Evolutionary conservation across 2,329 filamentous ascomycete genomes (phyloP).

Genomic region (Aspergillus sp.): DNA sequence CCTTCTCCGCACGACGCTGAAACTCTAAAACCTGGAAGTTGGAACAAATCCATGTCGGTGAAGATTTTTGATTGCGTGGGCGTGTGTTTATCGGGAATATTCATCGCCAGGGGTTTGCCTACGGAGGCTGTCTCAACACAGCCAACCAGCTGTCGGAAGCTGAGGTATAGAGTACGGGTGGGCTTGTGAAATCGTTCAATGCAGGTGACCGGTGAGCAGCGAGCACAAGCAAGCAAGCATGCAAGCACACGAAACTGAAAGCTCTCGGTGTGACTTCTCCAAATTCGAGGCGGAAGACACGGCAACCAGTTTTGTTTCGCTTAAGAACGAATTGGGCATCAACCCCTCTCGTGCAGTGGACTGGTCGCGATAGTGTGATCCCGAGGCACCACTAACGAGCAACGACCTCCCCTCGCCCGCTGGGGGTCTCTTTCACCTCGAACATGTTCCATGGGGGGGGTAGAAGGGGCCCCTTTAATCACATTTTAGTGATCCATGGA

Average conservation of each 20-base stretch:
- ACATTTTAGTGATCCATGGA: neutral
- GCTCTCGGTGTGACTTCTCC: conserved; percentile 5
- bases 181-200: neutral
- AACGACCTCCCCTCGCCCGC: conserved; percentile 6
- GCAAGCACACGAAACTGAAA: neutral
- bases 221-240: neutral
- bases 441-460: conserved; percentile 3
- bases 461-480: conserved; percentile 1
- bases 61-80: neutral
- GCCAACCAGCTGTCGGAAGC: neutral
- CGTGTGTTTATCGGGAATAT: neutral
- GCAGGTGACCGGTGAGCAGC: neutral
- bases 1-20: conserved; percentile 3
- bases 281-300: conserved; percentile 17
- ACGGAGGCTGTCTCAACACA: neutral
- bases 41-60: conserved; percentile 1
- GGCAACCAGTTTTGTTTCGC: conserved; percentile 17
- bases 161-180: neutral
- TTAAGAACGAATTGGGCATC: conserved; percentile 21
- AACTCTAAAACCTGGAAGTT: neutral
- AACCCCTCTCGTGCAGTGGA: conserved; percentile 19
- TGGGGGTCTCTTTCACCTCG: neutral
- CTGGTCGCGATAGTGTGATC: conserved; percentile 10
- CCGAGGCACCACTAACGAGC: conserved; percentile 14
- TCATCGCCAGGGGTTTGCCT: neutral